Conservation (phyloP, 257 asterid species). For the Cordia subcordata region DNA sequence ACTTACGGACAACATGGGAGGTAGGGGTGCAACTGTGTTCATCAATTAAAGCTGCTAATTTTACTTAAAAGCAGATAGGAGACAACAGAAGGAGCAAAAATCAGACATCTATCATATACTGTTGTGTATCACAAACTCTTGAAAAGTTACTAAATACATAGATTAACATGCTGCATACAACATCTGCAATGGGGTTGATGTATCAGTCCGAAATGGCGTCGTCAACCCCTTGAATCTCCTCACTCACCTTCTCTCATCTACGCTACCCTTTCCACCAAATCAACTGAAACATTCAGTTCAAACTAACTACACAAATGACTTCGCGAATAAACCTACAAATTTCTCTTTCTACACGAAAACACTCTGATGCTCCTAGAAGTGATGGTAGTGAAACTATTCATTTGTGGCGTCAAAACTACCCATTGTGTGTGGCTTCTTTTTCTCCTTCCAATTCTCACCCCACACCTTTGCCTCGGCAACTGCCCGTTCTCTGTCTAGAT, state of each 20-base stretch:
- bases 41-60: no score
- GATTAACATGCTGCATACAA: conserved; percentile 1
- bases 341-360: conserved; percentile 3
- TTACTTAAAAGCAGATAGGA: no score
- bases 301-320: conserved; percentile 29
- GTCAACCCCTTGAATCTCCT: conserved; percentile 12
- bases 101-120: no score
- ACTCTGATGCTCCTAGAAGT: not conserved
- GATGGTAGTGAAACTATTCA: conserved; percentile 19
- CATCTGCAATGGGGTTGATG: not conserved
- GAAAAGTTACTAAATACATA: not conserved
- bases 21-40: no score
- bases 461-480: conserved; percentile 94
- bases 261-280: not conserved
- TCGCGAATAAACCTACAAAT: conserved; percentile 8
- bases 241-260: conserved; percentile 13
- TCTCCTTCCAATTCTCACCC: conserved; percentile 88
- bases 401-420: conserved; percentile 62
- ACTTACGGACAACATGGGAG: no score
- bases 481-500: conserved; percentile 70
- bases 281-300: conserved; percentile 17
- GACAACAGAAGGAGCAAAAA: no score
- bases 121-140: not conserved
- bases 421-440: conserved; percentile 29
- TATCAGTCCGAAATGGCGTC: not conserved